Evolutionary conservation across 345 rosid genomes (phyloP).

Genomic region (Euphorbia tirucalli): DNA sequence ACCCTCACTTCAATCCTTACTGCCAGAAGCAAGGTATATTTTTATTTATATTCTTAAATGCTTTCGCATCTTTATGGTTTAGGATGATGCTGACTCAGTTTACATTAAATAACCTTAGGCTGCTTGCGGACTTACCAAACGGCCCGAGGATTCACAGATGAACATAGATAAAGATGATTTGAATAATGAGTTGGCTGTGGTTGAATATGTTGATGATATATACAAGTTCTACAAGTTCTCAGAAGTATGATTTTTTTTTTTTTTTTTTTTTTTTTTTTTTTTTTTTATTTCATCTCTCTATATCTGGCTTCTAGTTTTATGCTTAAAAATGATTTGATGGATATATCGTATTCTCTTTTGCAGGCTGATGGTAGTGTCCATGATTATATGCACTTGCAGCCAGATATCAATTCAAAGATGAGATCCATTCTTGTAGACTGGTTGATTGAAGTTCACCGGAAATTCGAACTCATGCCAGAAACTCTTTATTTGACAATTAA

Average conservation of each 20-base stretch:
- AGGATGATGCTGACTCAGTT: neutral
- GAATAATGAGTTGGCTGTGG: constrained; percentile 61
- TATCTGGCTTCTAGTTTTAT: neutral
- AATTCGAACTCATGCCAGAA: constrained; percentile 79
- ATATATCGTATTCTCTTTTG: neutral
- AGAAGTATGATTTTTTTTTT: constrained; percentile 48
- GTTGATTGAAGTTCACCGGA: constrained; percentile 81
- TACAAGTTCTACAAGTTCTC: constrained; percentile 70
- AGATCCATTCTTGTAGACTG: constrained; percentile 83
- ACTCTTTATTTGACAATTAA: constrained; percentile 79
- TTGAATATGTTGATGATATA: constrained; percentile 90
- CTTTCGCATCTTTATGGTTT: neutral
- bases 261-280: too few relatives aligned
- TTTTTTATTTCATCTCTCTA: neutral
- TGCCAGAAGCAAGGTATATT: constrained; percentile 73
- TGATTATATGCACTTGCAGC: constrained; percentile 68
- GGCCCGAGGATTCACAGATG: constrained; percentile 29
- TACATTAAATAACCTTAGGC: constrained; percentile 31
- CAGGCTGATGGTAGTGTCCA: constrained; percentile 55
- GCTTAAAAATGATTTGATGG: neutral
- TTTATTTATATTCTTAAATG: neutral
- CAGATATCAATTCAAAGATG: constrained; percentile 77
- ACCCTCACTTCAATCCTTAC: constrained; percentile 58
- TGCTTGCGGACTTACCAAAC: constrained; percentile 47
- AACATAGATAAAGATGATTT: constrained; percentile 72